These are phyloP conservation scores for Tubosaeta brunneosetosa DNA, from an alignment of 768 basidiomycete species.

Conservation along the genomic window DNA sequence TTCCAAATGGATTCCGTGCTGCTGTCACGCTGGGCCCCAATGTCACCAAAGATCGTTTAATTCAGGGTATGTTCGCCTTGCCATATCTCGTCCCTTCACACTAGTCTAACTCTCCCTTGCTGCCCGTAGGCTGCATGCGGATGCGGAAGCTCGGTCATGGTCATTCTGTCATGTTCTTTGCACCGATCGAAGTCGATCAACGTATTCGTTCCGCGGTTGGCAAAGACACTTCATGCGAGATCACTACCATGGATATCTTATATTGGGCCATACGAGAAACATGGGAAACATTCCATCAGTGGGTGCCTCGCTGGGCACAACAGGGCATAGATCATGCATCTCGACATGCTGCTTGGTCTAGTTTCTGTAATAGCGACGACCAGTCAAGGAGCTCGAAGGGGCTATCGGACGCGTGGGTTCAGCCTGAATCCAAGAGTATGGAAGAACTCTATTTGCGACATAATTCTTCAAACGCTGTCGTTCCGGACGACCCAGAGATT, in stretches of 20 bases:
- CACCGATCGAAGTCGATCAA: conserved; percentile 40
- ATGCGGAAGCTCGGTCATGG: conserved; percentile 47
- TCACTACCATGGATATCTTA: conserved; percentile 33
- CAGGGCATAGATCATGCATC: conserved; percentile 36
- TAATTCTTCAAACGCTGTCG: conserved; percentile 2
- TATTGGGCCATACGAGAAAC: conserved; percentile 44
- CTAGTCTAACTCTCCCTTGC: no score
- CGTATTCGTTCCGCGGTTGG: conserved; percentile 29
- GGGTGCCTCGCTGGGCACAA: conserved; percentile 39
- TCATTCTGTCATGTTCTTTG: conserved; percentile 47
- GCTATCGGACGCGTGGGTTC: conserved; percentile 31
- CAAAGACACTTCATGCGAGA: conserved; percentile 1
- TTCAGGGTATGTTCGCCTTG: conserved; percentile 16
- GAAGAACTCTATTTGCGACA: conserved; percentile 31
- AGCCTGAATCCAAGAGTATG: conserved; percentile 36
- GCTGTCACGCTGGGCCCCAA: neutral
- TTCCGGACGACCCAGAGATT: conserved; percentile 18
- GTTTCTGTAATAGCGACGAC: no score
- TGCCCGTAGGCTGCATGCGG: conserved; percentile 46
- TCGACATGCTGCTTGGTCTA: conserved; percentile 21
- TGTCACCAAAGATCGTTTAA: conserved; percentile 13
- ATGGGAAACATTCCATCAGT: conserved; percentile 35
- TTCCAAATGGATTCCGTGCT: conserved; percentile 10
- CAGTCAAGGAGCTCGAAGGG: no score
- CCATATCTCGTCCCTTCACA: no score